These are phyloP conservation scores for Begonia peltatifolia DNA, from an alignment of 306 rosid genomes.

Conservation along the genomic window DNA sequence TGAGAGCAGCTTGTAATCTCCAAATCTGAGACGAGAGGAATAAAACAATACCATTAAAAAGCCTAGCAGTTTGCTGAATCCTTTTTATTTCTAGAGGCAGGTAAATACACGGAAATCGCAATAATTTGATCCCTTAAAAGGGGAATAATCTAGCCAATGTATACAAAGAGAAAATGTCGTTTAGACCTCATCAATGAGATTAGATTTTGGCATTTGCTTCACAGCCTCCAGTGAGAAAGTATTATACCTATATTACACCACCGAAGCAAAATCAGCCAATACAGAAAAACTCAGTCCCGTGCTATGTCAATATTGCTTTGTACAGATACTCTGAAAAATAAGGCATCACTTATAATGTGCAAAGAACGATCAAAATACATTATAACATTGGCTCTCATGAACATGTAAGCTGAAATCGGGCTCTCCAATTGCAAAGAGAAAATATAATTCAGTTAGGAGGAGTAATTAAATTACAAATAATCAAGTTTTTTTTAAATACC, in stretches of 20 bases:
- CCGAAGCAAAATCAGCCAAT: constrained; percentile 4
- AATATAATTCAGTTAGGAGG: no score
- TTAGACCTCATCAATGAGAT: constrained; percentile 77
- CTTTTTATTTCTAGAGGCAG: background rate
- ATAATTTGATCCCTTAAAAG: background rate
- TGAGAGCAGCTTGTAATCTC: constrained; percentile 81
- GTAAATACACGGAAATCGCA: background rate
- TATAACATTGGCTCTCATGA: no score
- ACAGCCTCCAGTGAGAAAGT: constrained; percentile 80
- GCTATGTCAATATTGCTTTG: no score
- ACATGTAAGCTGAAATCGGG: no score
- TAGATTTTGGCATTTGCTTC: constrained; percentile 79
- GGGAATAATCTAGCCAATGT: background rate
- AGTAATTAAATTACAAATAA: no score
- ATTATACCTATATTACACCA: constrained; percentile 45
- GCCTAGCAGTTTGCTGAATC: background rate
- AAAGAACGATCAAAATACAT: background rate
- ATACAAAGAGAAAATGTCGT: constrained; percentile 1
- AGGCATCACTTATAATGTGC: background rate
- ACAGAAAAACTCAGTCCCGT: no score
- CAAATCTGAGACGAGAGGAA: constrained; percentile 43
- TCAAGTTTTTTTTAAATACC: no score
- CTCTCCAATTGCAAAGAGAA: no score
- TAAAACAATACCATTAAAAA: constrained; percentile 4
- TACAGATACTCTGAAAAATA: no score